Conservation (phyloP, 2,329 filamentous ascomycete genomes). For the Trichoderma endophyticum region DNA sequence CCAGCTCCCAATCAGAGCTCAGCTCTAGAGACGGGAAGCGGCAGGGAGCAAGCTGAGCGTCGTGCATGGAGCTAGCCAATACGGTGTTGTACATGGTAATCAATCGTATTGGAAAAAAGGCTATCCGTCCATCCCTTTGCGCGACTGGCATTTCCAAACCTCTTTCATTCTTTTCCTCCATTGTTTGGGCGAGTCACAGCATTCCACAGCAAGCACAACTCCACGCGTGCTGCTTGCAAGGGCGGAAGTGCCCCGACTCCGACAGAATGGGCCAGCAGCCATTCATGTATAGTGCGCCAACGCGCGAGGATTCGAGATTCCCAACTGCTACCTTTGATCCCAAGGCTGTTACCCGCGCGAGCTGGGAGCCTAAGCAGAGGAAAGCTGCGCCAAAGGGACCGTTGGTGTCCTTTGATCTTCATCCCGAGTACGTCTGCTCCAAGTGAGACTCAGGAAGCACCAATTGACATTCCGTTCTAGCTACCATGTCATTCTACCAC, state of each 20-base stretch:
- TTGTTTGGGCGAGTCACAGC: not conserved
- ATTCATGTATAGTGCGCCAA: conserved; percentile 67
- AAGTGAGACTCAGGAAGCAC: not conserved
- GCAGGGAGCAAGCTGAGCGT: not conserved
- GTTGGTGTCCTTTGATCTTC: conserved; percentile 75
- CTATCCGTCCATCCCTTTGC: not conserved
- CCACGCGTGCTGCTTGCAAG: not conserved
- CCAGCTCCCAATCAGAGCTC: not conserved
- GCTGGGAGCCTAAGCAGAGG: conserved; percentile 61
- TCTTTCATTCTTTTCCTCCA: not conserved
- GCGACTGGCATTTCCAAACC: not conserved
- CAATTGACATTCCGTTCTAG: conserved; percentile 32
- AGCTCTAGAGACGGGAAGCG: not conserved
- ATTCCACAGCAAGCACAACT: not conserved
- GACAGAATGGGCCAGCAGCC: conserved; percentile 45
- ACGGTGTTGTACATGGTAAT: not conserved
- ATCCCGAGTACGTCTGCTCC: conserved; percentile 71
- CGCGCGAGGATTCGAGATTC: conserved; percentile 50
- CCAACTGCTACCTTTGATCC: conserved; percentile 70
- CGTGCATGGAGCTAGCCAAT: not conserved
- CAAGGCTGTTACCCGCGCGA: conserved; percentile 78
- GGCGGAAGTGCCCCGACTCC: not conserved
- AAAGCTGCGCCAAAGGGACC: conserved; percentile 70
- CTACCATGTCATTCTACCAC: conserved; percentile 61
- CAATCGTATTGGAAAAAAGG: not conserved